phyloP scores from a whole-genome alignment of 1,139 yeast species.

The Hanseniaspora gamundiae region DNA sequence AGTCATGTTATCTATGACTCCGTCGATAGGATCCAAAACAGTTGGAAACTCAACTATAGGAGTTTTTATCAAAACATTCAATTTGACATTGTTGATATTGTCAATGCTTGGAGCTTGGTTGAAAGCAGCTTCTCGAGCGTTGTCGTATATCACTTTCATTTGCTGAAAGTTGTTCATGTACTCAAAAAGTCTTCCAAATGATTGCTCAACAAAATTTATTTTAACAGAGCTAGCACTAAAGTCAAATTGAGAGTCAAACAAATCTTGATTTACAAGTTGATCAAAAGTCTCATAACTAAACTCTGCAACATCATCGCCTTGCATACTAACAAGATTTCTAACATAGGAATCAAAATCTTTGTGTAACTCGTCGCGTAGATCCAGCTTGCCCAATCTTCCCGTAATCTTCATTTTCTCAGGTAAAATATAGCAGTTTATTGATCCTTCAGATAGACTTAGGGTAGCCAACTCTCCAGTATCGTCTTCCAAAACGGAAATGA shows the following conservation, averaged over 20 bases:
- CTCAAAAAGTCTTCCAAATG: constrained; percentile 53
- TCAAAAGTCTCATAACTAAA: constrained; percentile 76
- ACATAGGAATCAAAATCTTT: constrained; percentile 51
- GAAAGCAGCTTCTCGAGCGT: constrained; percentile 78
- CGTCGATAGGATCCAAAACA: constrained; percentile 31
- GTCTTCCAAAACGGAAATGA: constrained; percentile 67
- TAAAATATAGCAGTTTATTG: constrained; percentile 48
- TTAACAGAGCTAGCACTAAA: constrained; percentile 67
- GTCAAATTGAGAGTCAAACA: constrained; percentile 35
- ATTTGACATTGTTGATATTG: constrained; percentile 41
- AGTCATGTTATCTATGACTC: constrained; percentile 47
- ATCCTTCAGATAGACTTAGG: constrained; percentile 61
- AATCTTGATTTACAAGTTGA: constrained; percentile 28
- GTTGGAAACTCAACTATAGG: constrained; percentile 78
- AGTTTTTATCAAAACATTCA: constrained; percentile 62
- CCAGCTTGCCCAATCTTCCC: constrained; percentile 71
- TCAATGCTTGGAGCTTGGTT: constrained; percentile 34
- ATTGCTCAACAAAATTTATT: constrained; percentile 69
- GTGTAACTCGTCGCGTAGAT: constrained; percentile 65
- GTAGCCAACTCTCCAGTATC: constrained; percentile 70
- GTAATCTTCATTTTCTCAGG: constrained; percentile 70
- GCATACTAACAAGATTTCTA: constrained; percentile 62
- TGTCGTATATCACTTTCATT: constrained; percentile 81
- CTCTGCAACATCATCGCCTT: constrained; percentile 75
- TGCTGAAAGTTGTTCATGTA: constrained; percentile 65